These are phyloP conservation scores for Naganishia friedmannii DNA, from an alignment of 768 basidiomycete genomes.

Conservation along the genomic window DNA sequence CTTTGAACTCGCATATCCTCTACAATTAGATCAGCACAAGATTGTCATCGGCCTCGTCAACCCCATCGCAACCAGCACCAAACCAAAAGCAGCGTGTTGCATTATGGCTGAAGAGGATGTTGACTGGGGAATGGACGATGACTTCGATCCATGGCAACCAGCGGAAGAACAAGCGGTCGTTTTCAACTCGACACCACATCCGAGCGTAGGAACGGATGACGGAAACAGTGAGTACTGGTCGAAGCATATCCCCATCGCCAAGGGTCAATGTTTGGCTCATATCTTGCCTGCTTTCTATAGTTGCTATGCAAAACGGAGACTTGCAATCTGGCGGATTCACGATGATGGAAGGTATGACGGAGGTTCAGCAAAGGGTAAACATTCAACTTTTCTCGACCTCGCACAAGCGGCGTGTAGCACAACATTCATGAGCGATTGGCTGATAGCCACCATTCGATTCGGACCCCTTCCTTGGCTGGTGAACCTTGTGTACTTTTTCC, in stretches of 20 bases:
- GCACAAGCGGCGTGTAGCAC: not conserved
- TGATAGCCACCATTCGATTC: conserved; percentile 24
- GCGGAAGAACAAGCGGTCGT: conserved; percentile 24
- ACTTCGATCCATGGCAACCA: conserved; percentile 36
- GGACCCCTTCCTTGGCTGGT: not conserved
- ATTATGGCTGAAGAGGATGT: conserved; percentile 39
- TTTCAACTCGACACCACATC: no score
- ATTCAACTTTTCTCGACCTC: conserved; percentile 15
- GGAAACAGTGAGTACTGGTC: conserved; percentile 1
- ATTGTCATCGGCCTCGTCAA: not conserved
- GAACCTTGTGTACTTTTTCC: not conserved
- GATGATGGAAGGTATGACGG: not conserved
- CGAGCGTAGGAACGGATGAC: not conserved
- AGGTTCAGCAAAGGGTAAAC: conserved; percentile 25
- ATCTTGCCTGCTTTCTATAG: not conserved
- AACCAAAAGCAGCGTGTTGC: not conserved
- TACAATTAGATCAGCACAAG: not conserved
- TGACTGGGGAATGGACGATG: conserved; percentile 41
- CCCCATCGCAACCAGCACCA: not conserved
- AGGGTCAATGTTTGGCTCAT: no score
- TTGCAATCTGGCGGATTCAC: not conserved
- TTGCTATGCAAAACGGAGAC: not conserved
- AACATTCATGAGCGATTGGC: conserved; percentile 6
- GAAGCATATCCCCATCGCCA: not conserved
- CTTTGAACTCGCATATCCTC: not conserved